Conservation (phyloP, 345 rosid genomes). For the Camelina hispida region DNA sequence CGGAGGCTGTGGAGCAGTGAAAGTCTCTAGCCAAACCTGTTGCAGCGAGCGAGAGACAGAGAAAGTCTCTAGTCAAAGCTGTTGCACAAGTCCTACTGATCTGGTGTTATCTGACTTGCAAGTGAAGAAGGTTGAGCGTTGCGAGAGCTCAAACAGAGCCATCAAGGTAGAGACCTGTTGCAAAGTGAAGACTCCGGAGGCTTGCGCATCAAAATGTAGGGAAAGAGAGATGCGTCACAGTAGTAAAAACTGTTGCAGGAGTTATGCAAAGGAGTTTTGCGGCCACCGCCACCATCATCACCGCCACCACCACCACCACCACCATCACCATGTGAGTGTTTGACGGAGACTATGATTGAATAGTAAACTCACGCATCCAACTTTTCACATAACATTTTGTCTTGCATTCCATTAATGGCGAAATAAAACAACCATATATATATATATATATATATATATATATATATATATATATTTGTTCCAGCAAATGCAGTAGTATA, state of each 20-base stretch:
- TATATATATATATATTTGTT: neutral
- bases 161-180: constrained; percentile 30
- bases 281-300: constrained; percentile 28
- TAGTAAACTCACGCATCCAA: constrained; percentile 12
- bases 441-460: too few relatives aligned
- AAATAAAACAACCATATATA: neutral
- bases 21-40: constrained; percentile 19
- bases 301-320: constrained; percentile 18
- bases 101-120: constrained; percentile 30
- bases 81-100: constrained; percentile 29
- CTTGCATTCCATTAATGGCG: constrained; percentile 4
- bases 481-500: constrained; percentile 6
- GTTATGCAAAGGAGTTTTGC: constrained; percentile 41
- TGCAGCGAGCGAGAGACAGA: constrained; percentile 32
- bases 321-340: constrained; percentile 41
- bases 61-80: constrained; percentile 14
- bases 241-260: constrained; percentile 45
- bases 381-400: neutral
- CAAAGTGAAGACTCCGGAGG: constrained; percentile 38
- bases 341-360: constrained; percentile 12
- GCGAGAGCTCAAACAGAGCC: constrained; percentile 2
- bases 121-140: constrained; percentile 30
- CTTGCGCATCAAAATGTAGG: constrained; percentile 27
- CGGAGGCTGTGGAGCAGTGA: neutral
- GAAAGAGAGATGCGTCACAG: constrained; percentile 32